Evolutionary conservation across 768 basidiomycete genomes (phyloP).

Genomic region (Pisolithus tinctorius): DNA sequence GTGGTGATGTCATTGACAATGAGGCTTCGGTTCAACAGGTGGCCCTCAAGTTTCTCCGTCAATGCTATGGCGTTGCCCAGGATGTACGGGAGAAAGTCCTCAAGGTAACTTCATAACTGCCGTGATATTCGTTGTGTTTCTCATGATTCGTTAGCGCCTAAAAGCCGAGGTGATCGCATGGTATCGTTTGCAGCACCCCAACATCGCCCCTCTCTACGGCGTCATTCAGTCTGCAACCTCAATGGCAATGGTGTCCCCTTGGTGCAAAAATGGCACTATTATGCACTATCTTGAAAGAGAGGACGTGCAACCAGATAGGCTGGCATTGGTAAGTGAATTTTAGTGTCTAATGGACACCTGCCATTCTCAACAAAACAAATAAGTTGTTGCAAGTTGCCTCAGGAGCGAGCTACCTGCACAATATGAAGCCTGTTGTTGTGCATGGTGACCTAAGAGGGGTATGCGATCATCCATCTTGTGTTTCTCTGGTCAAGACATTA

Average conservation of each 20-base stretch:
- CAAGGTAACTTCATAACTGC: slow-evolving; percentile 28
- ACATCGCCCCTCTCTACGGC: slow-evolving; percentile 50
- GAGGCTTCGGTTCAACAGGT: slow-evolving; percentile 29
- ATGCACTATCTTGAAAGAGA: slow-evolving; percentile 39
- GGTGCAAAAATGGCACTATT: slow-evolving; percentile 56
- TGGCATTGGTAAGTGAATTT: slow-evolving; percentile 37
- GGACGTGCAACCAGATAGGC: slow-evolving; percentile 35
- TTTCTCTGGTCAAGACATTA: background rate
- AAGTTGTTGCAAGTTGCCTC: slow-evolving; percentile 51
- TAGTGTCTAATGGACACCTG: background rate
- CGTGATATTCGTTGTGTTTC: background rate
- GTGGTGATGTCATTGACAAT: background rate
- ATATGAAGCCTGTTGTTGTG: slow-evolving; percentile 45
- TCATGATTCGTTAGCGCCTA: slow-evolving; percentile 36
- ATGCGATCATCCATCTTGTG: slow-evolving; percentile 10
- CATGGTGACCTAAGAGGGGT: slow-evolving; percentile 63
- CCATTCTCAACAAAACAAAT: background rate
- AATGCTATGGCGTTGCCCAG: slow-evolving; percentile 39
- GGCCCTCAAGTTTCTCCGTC: slow-evolving; percentile 50
- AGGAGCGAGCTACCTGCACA: slow-evolving; percentile 52
- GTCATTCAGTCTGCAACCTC: slow-evolving; percentile 44
- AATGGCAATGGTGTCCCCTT: slow-evolving; percentile 60
- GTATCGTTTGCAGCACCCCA: slow-evolving; percentile 50
- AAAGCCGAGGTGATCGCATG: slow-evolving; percentile 52
- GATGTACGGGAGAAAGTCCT: slow-evolving; percentile 47